Evolutionary conservation across 179 eudicot genomes (phyloP), one percentile per base, ranked within the genome.

Genomic region (Spinacia oleracea): DNA sequence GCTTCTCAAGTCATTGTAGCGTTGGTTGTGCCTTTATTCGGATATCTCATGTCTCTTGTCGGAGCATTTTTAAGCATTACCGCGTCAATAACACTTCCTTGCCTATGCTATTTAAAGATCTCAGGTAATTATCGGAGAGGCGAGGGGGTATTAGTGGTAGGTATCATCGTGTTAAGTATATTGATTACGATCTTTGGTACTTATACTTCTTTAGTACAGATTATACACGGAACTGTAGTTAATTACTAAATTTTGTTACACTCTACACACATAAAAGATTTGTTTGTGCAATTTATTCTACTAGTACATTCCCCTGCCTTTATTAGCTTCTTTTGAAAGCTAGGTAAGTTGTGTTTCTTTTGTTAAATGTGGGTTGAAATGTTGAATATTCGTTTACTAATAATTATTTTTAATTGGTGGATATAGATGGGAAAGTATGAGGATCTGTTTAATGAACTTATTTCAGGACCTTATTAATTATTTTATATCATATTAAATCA

Each of bases 31-130:
- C 97, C 98, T 6, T 91, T 90, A 77, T 94, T 94, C 5, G 97
- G 85, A 45, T 79, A 77, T 42, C 89, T 92, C 0, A 91, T 94
- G 94, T 87, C 97, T 1, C 91, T 94, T 15, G 91, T 92, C 16
- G 97, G 98, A 34, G 98, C 97, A 6, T 90, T 92, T 77, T 31
- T 92, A 35, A 92, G 98, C 40, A 81, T 89, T 27, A 88, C 89
- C 8, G 91, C 91, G 4, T 91, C 94, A 1, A 81, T 92, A 16
- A 80, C 84, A 12, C 63, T 94, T 21, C 94, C 97, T 5, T 90
- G 94, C 84, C 81, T 90, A 72, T 94, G 94, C 66, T 94, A 87
- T 86, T 69, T 91, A 89, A 94, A 90, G 91, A 89, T 94, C 32
- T 80, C 88, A 1, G 90, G 93, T 0, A 62, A 46, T 9, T 75